Conservation (phyloP, 140 eudicot species). For the Ambrosia hybrid region DNA sequence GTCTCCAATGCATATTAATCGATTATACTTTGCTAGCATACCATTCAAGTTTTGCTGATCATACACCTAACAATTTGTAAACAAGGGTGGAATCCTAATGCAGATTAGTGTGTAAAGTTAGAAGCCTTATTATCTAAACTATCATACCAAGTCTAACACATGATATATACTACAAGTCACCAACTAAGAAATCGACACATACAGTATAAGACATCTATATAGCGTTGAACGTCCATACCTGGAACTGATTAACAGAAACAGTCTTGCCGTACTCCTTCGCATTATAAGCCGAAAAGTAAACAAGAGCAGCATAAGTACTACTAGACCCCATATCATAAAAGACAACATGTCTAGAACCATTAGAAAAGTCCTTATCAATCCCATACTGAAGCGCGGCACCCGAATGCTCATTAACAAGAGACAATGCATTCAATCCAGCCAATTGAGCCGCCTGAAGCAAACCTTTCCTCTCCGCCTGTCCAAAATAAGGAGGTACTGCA, state of each 20-base stretch:
- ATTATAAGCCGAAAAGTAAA: slow-evolving; percentile 84
- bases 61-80: neutral
- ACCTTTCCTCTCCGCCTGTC: slow-evolving; percentile 83
- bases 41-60: slow-evolving; percentile 16
- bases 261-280: slow-evolving; percentile 89
- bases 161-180: slow-evolving; percentile 1
- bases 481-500: slow-evolving; percentile 90
- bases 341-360: slow-evolving; percentile 79
- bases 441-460: slow-evolving; percentile 78
- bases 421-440: slow-evolving; percentile 86
- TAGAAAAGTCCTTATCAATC: slow-evolving; percentile 88
- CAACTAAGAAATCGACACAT: slow-evolving; percentile 20
- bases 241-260: slow-evolving; percentile 82
- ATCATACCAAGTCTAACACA: slow-evolving; percentile 7
- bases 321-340: slow-evolving; percentile 97
- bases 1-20: neutral
- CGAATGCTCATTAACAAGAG: slow-evolving; percentile 84
- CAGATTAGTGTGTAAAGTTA: neutral
- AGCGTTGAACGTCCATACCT: slow-evolving; percentile 45
- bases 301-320: slow-evolving; percentile 96
- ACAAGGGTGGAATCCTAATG: neutral
- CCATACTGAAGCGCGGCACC: slow-evolving; percentile 99
- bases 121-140: neutral
- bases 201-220: neutral
- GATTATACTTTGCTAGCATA: neutral